These are phyloP conservation scores for Primulina tabacum DNA, from an alignment of 257 asterid species.

Conservation along the genomic window DNA sequence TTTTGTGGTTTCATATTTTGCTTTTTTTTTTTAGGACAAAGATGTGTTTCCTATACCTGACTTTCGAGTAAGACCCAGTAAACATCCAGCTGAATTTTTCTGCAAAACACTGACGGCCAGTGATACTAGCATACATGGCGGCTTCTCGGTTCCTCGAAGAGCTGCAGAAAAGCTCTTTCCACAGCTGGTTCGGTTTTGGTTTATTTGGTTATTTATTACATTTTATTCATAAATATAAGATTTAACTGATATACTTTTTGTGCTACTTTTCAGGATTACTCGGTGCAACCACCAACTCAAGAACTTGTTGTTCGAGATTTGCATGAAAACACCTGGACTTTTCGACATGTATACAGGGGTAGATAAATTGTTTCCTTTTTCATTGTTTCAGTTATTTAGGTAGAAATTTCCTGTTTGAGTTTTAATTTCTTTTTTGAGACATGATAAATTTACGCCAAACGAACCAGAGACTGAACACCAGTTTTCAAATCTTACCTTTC, in stretches of 20 bases:
- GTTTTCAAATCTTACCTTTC: constrained; percentile 4
- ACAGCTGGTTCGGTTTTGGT: constrained; percentile 50
- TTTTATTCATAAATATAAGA: neutral
- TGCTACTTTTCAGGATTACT: constrained; percentile 56
- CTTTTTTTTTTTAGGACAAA: constrained; percentile 54
- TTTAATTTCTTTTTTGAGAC: neutral
- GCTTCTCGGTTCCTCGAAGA: constrained; percentile 93
- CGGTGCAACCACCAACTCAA: constrained; percentile 96
- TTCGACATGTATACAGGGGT: constrained; percentile 97
- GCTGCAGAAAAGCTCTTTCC: constrained; percentile 98
- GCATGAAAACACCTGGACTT: constrained; percentile 90
- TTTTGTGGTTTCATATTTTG: constrained; percentile 12
- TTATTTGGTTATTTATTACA: neutral
- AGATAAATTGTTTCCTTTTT: constrained; percentile 15
- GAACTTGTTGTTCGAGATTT: constrained; percentile 91
- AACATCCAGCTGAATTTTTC: constrained; percentile 89
- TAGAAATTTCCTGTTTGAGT: neutral
- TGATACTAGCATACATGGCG: constrained; percentile 98
- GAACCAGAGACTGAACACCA: neutral
- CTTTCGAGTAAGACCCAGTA: constrained; percentile 68
- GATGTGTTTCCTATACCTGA: constrained; percentile 86
- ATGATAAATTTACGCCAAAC: neutral
- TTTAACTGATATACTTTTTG: neutral
- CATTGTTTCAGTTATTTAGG: neutral
- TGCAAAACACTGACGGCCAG: constrained; percentile 96